Evolutionary conservation across 1,284 basidiomycete species (phyloP).

Genomic region (Apiotrichum domesticum): DNA sequence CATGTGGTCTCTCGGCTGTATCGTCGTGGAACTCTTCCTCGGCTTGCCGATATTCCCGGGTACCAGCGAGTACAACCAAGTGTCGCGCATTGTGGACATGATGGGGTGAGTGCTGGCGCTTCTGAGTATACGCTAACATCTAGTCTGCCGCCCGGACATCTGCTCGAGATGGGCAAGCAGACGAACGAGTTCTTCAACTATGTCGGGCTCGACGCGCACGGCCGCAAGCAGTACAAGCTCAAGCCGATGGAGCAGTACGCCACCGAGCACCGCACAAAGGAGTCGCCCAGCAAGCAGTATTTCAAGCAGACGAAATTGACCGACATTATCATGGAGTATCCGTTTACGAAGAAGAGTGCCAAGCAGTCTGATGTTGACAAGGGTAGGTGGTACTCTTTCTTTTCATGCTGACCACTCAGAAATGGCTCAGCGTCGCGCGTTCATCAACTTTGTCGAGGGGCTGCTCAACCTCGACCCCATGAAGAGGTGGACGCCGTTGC

Average conservation of each 20-base stretch:
- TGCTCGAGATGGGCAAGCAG: slow-evolving; percentile 96
- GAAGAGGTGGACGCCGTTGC: slow-evolving; percentile 94
- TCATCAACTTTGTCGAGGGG: slow-evolving; percentile 97
- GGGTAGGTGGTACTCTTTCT: slow-evolving; percentile 53
- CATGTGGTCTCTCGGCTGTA: slow-evolving; percentile 99
- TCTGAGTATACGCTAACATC: slow-evolving; percentile 45
- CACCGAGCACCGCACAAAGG: slow-evolving; percentile 85
- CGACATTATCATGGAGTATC: slow-evolving; percentile 93
- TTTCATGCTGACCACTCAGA: slow-evolving; percentile 48
- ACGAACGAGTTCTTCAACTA: slow-evolving; percentile 88
- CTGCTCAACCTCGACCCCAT: slow-evolving; percentile 90
- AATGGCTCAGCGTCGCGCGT: slow-evolving; percentile 84
- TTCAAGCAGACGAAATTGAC: slow-evolving; percentile 91
- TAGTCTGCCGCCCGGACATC: slow-evolving; percentile 72
- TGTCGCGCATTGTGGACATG: slow-evolving; percentile 96
- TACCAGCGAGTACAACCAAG: slow-evolving; percentile 98
- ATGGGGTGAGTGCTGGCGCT: slow-evolving; percentile 65
- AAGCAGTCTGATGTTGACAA: slow-evolving; percentile 86
- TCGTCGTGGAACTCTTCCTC: slow-evolving; percentile 95
- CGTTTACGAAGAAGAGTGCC: slow-evolving; percentile 71
- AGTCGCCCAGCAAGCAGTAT: slow-evolving; percentile 97
- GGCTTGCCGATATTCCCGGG: slow-evolving; percentile 95
- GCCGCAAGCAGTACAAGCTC: slow-evolving; percentile 79
- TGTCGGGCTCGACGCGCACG: slow-evolving; percentile 66
- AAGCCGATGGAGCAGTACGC: slow-evolving; percentile 95